phyloP scores from a whole-genome alignment of 2,329 filamentous ascomycete species.

The Hymenoscyphus scutula region DNA sequence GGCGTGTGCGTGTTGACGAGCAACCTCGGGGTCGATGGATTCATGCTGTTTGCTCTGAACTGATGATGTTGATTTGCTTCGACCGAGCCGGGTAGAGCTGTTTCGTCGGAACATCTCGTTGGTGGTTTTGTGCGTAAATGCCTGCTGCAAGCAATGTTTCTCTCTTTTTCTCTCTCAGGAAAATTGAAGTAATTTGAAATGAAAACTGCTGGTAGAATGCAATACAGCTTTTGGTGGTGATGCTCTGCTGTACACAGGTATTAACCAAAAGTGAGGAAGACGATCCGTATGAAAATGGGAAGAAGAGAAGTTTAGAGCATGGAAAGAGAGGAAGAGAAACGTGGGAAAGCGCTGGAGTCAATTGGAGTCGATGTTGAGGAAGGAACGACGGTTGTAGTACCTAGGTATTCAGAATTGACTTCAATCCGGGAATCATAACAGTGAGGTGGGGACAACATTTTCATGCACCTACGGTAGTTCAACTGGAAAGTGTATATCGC shows the following conservation, averaged over 20 bases:
- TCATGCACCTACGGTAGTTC: no score
- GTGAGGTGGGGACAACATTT: no score
- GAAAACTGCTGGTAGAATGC: slow-evolving; percentile 31
- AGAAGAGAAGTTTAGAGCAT: slow-evolving; percentile 34
- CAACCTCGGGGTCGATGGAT: slow-evolving; percentile 48
- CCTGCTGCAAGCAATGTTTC: slow-evolving; percentile 16
- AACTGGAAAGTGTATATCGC: background rate
- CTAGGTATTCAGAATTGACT: background rate
- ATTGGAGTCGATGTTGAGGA: background rate
- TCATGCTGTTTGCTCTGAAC: slow-evolving; percentile 47
- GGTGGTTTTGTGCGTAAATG: background rate
- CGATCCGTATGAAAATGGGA: slow-evolving; percentile 30
- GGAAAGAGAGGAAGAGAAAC: slow-evolving; percentile 29
- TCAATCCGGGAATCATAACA: background rate
- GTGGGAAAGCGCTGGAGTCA: background rate
- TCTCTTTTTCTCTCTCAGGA: slow-evolving; percentile 13
- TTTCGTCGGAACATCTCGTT: slow-evolving; percentile 39
- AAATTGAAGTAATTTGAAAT: slow-evolving; percentile 30
- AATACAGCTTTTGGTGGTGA: slow-evolving; percentile 26
- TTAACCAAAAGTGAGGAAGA: slow-evolving; percentile 35
- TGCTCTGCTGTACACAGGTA: slow-evolving; percentile 24
- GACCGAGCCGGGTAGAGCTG: slow-evolving; percentile 46
- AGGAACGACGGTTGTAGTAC: slow-evolving; percentile 10
- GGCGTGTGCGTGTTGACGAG: slow-evolving; percentile 58
- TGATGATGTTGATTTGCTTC: slow-evolving; percentile 54